A percentile compares a stretch with the other conserved stretches of the same genome.
Conservation (phyloP, 306 rosid genomes). For the Sophora flavescens region DNA sequence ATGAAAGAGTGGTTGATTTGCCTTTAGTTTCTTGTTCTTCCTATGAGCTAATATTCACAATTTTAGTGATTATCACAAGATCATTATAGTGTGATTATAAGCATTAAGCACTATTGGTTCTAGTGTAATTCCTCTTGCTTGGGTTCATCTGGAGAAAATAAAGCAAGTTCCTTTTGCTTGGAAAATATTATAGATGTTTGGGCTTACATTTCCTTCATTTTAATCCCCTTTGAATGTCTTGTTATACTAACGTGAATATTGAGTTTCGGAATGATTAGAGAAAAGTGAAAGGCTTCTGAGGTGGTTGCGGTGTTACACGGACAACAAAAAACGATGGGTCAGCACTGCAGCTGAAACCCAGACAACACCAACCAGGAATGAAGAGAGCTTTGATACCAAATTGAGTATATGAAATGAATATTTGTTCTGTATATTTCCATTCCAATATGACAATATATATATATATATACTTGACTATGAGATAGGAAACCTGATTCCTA, state of each 20-base stretch:
- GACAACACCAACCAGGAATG: no score
- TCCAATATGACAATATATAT: no score
- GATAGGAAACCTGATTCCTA: no score
- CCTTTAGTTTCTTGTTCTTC: no score
- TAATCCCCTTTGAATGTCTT: not conserved
- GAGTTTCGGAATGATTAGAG: slow-evolving; percentile 34
- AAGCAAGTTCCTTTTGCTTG: slow-evolving; percentile 32
- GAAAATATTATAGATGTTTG: slow-evolving; percentile 31
- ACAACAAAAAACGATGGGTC: no score
- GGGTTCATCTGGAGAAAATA: slow-evolving; percentile 34
- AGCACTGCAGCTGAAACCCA: no score
- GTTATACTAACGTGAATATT: slow-evolving; percentile 24
- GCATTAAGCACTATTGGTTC: slow-evolving; percentile 22
- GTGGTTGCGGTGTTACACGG: no score
- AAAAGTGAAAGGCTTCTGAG: not conserved
- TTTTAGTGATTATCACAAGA: slow-evolving; percentile 14
- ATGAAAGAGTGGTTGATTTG: not conserved
- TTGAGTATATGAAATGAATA: no score
- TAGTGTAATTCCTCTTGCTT: slow-evolving; percentile 12
- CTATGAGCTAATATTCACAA: no score
- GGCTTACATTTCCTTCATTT: slow-evolving; percentile 32
- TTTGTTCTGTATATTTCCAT: no score
- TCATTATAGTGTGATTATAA: slow-evolving; percentile 18
- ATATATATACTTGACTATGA: no score
- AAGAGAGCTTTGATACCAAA: no score